Conservation (phyloP, 2,329 filamentous ascomycete species). For the Metarhizium guizhouense region DNA sequence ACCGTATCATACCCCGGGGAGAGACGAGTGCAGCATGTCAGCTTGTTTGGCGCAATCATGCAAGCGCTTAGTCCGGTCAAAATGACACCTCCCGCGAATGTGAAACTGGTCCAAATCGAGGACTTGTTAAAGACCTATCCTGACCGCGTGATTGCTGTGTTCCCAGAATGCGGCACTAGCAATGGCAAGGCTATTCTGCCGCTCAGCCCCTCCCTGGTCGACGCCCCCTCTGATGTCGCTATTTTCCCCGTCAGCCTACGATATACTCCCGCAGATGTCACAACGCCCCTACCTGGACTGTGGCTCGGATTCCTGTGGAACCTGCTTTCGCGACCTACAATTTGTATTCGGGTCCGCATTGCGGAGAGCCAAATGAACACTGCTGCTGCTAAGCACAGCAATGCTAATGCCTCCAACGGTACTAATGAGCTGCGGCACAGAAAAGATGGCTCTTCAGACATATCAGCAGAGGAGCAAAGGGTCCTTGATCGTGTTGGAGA, state of each 20-base stretch:
- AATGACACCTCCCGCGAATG: conserved; percentile 32
- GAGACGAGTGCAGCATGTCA: conserved; percentile 65
- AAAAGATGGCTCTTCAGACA: conserved; percentile 13
- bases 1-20: conserved; percentile 73
- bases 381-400: conserved; percentile 27
- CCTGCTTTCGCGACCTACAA: conserved; percentile 73
- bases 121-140: conserved; percentile 61
- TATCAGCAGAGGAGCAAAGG: conserved; percentile 51
- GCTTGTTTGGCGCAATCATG: conserved; percentile 65
- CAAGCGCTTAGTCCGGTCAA: conserved; percentile 59
- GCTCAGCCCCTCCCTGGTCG: conserved; percentile 67
- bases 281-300: conserved; percentile 73
- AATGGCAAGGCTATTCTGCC: conserved; percentile 87
- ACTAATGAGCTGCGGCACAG: conserved; percentile 19
- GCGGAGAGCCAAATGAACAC: conserved; percentile 62
- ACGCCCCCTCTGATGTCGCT: conserved; percentile 55
- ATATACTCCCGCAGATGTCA: conserved; percentile 83
- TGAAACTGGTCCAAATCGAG: conserved; percentile 50
- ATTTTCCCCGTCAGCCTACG: conserved; percentile 88
- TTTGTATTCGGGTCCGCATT: conserved; percentile 84
- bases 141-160: conserved; percentile 69
- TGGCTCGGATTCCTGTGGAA: conserved; percentile 76
- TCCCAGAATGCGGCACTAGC: conserved; percentile 89
- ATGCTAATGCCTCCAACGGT: conserved; percentile 17
- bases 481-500: conserved; percentile 76